Evolutionary conservation across 2,329 filamentous ascomycete genomes (phyloP), one percentile per base, ranked within the genome.

Genomic region (Aaosphaeria arxii): DNA sequence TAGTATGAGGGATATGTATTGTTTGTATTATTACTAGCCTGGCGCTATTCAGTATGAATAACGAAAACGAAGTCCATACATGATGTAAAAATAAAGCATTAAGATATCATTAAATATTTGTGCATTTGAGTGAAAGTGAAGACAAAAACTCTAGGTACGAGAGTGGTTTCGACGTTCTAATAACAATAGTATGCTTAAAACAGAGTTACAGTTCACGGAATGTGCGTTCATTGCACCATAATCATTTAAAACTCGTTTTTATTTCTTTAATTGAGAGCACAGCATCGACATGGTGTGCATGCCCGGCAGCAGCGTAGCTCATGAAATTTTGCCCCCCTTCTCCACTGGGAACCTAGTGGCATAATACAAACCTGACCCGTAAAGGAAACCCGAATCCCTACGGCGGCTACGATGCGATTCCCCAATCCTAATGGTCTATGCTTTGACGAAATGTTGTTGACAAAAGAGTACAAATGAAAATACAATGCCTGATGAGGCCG

Each of bases 311-410:
- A 24, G 17, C 17, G 17, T 24, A 24, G 17, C 17, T 24, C 17
- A 24, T 24, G 17, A 24, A 24, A 24, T 24, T 24, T 24, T 24
- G 17, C 17, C 17, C 17, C 17, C 17, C 17, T 24, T 24, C 17
- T 24, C 17, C 17, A 24, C 17, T 24, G 17, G 17, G 17, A 24
- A 24, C 17, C 17, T 24, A 24, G n/a, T 36, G n/a, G 33, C 33
- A 36, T 36, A 36, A 36, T 36, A 36, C 33, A 55, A 59, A 56
- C 57, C 57, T 61, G 57, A 61, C 59, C 55, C 57, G 57, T 24
- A 24, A 24, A 24, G 17, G 17, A 24, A 24, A 24, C 52, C 24
- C 35, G 42, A 44, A 30, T 11, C 38, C 39, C 40, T 30, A 45
- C 54, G 54, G 56, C 54, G 56, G 50, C 52, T 56, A 56, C 42